phyloP scores from a whole-genome alignment of 1,284 basidiomycete genomes.

The Cryptococcus wingfieldii region DNA sequence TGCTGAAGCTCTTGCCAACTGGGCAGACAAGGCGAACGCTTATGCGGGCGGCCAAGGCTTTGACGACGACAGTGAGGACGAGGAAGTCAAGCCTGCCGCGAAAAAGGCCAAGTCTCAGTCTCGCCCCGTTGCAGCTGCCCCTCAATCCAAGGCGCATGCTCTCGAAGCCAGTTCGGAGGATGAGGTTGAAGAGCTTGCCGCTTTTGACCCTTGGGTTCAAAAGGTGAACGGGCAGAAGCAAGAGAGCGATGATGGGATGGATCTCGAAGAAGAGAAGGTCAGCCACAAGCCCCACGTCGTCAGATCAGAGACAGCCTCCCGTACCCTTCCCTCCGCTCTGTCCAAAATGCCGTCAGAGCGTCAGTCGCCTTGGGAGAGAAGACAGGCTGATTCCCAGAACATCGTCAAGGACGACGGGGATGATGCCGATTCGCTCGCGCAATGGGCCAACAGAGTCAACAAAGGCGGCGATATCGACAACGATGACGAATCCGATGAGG shows the following conservation, averaged over 20 bases:
- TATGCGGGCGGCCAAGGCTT: conserved; percentile 12
- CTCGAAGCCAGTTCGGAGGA: background rate
- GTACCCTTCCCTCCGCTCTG: too few relatives aligned
- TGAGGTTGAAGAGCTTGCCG: background rate
- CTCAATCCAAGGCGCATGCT: too few relatives aligned
- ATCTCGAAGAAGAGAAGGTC: background rate
- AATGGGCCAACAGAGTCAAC: too few relatives aligned
- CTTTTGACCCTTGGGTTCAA: background rate
- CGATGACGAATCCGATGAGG: conserved; percentile 4
- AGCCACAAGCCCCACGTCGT: too few relatives aligned
- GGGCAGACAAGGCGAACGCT: background rate
- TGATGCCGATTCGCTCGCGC: background rate
- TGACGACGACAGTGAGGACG: conserved; percentile 16
- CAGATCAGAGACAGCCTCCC: too few relatives aligned
- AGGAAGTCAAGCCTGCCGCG: background rate
- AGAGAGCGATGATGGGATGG: conserved; percentile 1
- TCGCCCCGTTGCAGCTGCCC: too few relatives aligned
- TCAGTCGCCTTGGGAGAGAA: too few relatives aligned
- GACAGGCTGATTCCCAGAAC: too few relatives aligned
- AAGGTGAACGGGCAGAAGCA: background rate
- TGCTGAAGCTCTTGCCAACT: background rate
- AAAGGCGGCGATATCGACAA: conserved; percentile 5
- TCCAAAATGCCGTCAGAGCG: too few relatives aligned
- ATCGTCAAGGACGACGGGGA: conserved; percentile 9
- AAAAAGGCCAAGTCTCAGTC: too few relatives aligned